Evolutionary conservation across 768 basidiomycete species (phyloP), one percentile per base, ranked within the genome.

Genomic region (Suillus subalutaceus): DNA sequence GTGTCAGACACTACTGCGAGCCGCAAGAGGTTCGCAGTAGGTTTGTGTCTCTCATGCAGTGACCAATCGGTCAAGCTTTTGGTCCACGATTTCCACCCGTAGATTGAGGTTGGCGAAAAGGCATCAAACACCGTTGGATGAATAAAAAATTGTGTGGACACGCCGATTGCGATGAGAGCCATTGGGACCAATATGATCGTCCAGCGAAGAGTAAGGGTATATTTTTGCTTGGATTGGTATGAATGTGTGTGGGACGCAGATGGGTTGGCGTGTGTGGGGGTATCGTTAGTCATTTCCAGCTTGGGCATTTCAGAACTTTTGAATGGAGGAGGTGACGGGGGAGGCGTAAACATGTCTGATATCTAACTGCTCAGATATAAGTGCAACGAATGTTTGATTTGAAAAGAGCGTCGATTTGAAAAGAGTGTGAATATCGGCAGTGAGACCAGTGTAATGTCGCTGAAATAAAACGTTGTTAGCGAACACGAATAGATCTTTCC

Each of bases 171-270:
- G 46, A 89, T 72, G 60, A 92, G 81, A 7, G 80, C 69, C 12
- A 88, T 68, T 3, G 90, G 90, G 3, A 90, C 79, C 41, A 88
- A 67, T 50, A 91, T 63, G 63, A 88, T 81, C 1, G 85, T 80
- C 84, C 83, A 86, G 72, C 78, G 77, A 50, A 74, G 63, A n/a
- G 63, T 62, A 43, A 63, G 81, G 79, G 62, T 81, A 30, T 76
- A 30, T 85, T 80, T 52, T 80, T 82, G 40, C 75, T 81, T 56
- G 78, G 79, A 66, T 2, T 18, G 44, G 32, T 32, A 30, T 30
- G 41, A 23, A 18, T 6, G 65, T 56, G 63, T 53, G 60, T 67
- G 67, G 20, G 66, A 43, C 37, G 32, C 52, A 57, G 63, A 50
- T 35, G 16, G 41, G 18, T 44, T 57, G 4, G 18, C 62, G 30